Evolutionary conservation across 495 filamentous ascomycete species (phyloP).

Genomic region (Penicillium verhagenii): DNA sequence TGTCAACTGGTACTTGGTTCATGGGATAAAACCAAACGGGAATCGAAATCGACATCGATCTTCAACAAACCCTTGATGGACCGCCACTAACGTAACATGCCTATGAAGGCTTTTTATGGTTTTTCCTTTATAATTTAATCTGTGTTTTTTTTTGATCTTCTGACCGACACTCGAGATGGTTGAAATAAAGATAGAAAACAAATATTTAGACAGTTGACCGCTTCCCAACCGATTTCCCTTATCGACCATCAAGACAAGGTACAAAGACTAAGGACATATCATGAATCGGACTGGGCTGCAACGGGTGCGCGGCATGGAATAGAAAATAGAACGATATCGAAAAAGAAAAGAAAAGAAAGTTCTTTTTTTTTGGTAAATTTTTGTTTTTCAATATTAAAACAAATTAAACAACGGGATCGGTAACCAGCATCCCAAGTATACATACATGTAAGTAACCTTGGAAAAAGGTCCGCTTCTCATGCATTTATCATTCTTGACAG

Average conservation of each 20-base stretch:
- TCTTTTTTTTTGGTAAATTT: too few relatives aligned
- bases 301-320: conserved; percentile 21
- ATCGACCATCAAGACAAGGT: conserved; percentile 7
- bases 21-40: background rate
- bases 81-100: conserved; percentile 8
- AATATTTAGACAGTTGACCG: conserved; percentile 14
- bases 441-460: too few relatives aligned
- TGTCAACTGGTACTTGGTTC: too few relatives aligned
- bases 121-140: too few relatives aligned
- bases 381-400: conserved; percentile 1
- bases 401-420: background rate
- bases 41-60: background rate
- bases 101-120: too few relatives aligned
- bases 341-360: too few relatives aligned
- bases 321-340: background rate
- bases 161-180: too few relatives aligned
- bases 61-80: background rate
- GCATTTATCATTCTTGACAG: conserved; percentile 12
- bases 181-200: too few relatives aligned
- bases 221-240: conserved; percentile 21
- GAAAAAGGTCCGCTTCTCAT: background rate
- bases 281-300: conserved; percentile 11
- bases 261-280: conserved; percentile 10
- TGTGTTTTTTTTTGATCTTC: too few relatives aligned
- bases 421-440: too few relatives aligned